Conservation (phyloP, 495 filamentous ascomycete species). For the Penicillium daleae region DNA sequence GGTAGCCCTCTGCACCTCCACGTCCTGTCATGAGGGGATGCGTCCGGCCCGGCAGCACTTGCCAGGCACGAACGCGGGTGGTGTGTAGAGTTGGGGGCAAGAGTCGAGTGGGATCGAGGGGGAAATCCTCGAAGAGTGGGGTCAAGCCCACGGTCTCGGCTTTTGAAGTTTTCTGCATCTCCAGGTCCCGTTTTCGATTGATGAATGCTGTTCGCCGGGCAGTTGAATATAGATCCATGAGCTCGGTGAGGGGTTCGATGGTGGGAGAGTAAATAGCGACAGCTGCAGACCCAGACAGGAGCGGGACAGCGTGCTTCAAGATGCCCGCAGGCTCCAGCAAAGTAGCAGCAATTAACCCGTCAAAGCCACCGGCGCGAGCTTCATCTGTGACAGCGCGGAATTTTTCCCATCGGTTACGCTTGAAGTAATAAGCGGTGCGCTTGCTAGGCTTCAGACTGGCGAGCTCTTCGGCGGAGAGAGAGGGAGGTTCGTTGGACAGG, state of each 20-base stretch:
- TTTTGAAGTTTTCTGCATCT: slow-evolving; percentile 25
- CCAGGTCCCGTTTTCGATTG: slow-evolving; percentile 40
- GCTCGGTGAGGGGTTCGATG: slow-evolving; percentile 71
- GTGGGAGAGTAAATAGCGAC: slow-evolving; percentile 83
- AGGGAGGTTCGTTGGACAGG: slow-evolving; percentile 62
- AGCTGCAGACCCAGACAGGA: slow-evolving; percentile 80
- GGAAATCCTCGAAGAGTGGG: slow-evolving; percentile 69
- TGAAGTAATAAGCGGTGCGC: slow-evolving; percentile 79
- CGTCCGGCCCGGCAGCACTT: slow-evolving; percentile 89
- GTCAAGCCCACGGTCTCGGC: slow-evolving; percentile 39
- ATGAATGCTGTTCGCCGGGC: slow-evolving; percentile 75
- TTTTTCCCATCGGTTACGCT: slow-evolving; percentile 78
- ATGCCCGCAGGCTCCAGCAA: slow-evolving; percentile 79
- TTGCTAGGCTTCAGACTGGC: slow-evolving; percentile 73
- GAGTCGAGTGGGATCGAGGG: slow-evolving; percentile 79
- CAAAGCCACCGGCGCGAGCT: slow-evolving; percentile 74
- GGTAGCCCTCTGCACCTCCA: slow-evolving; percentile 87
- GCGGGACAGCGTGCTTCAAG: slow-evolving; percentile 70
- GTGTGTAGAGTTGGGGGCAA: slow-evolving; percentile 81
- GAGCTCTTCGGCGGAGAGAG: slow-evolving; percentile 57
- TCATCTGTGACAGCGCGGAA: slow-evolving; percentile 69
- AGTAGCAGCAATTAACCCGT: slow-evolving; percentile 79
- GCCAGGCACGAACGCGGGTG: slow-evolving; percentile 74
- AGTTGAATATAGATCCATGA: slow-evolving; percentile 81
- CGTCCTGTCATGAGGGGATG: slow-evolving; percentile 90